phyloP scores from a whole-genome alignment of 345 rosid genomes.

The Eucalyptus cloeziana region DNA sequence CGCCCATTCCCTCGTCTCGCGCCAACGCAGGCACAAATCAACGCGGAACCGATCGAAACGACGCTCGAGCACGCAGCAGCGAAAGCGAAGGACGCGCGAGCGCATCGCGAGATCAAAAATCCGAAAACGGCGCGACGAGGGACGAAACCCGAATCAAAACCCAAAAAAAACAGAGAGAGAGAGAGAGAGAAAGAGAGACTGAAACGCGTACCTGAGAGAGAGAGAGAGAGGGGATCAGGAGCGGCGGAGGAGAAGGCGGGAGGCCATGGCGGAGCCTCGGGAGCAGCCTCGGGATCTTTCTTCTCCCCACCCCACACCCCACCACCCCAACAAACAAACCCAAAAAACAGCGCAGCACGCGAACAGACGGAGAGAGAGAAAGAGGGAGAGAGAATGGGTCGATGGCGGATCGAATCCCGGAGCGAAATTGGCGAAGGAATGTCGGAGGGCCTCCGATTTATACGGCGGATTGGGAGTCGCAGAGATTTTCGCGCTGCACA shows the following conservation, averaged over 20 bases:
- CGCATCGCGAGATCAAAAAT: background rate
- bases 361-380: background rate
- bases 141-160: background rate
- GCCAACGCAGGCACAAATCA: background rate
- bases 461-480: background rate
- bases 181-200: too few relatives aligned
- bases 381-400: background rate
- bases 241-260: background rate
- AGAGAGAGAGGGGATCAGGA: background rate
- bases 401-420: background rate
- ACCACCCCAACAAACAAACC: background rate
- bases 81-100: background rate
- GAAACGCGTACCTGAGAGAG: background rate
- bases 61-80: background rate
- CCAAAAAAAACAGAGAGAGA: background rate
- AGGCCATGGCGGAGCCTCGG: background rate
- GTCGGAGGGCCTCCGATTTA: background rate
- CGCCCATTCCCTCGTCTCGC: background rate
- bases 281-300: background rate
- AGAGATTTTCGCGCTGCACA: background rate
- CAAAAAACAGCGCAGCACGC: background rate
- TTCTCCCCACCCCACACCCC: background rate
- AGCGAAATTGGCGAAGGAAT: background rate
- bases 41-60: background rate
- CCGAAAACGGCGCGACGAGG: background rate